These are phyloP conservation scores for Beauveria rudraprayagi DNA, from an alignment of 2,329 filamentous ascomycete genomes.

Conservation along the genomic window DNA sequence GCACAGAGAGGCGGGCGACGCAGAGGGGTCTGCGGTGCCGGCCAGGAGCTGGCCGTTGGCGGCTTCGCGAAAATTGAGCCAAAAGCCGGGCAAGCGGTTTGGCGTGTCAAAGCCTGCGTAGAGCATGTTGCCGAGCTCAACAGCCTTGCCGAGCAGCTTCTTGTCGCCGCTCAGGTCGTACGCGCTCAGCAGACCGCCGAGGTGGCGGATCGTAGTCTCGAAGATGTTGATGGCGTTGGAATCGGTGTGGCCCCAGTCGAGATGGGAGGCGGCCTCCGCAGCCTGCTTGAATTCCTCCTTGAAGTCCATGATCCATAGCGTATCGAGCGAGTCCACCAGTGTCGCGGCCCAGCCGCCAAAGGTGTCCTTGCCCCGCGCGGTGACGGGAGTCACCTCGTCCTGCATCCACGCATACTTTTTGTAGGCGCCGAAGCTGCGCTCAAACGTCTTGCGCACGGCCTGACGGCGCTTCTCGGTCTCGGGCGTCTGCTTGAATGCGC, in stretches of 20 bases:
- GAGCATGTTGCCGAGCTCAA: conserved; percentile 53
- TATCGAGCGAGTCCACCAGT: conserved; percentile 55
- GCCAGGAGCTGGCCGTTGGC: conserved; percentile 26
- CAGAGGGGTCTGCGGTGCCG: conserved; percentile 23
- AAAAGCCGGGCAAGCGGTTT: conserved; percentile 50
- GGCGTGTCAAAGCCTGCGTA: conserved; percentile 59
- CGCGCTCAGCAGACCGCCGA: conserved; percentile 57
- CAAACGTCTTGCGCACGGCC: conserved; percentile 42
- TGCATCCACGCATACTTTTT: conserved; percentile 53
- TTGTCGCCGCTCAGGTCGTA: conserved; percentile 56
- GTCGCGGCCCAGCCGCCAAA: conserved; percentile 60
- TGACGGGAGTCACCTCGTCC: conserved; percentile 53
- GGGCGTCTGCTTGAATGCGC: conserved; percentile 19
- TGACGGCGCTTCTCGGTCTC: conserved; percentile 26
- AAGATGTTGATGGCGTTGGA: conserved; percentile 49
- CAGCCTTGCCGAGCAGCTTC: conserved; percentile 49
- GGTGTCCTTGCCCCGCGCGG: conserved; percentile 41
- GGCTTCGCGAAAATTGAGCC: conserved; percentile 33
- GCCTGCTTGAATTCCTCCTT: conserved; percentile 56
- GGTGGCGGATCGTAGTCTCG: conserved; percentile 60
- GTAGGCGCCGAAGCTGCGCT: conserved; percentile 52
- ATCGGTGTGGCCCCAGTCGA: conserved; percentile 50
- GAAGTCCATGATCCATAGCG: conserved; percentile 61
- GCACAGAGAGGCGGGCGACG: conserved; percentile 44
- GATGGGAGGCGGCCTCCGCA: conserved; percentile 43